phyloP scores from a whole-genome alignment of 2,329 filamentous ascomycete species.

The Myriosclerotinia duriaeana region DNA sequence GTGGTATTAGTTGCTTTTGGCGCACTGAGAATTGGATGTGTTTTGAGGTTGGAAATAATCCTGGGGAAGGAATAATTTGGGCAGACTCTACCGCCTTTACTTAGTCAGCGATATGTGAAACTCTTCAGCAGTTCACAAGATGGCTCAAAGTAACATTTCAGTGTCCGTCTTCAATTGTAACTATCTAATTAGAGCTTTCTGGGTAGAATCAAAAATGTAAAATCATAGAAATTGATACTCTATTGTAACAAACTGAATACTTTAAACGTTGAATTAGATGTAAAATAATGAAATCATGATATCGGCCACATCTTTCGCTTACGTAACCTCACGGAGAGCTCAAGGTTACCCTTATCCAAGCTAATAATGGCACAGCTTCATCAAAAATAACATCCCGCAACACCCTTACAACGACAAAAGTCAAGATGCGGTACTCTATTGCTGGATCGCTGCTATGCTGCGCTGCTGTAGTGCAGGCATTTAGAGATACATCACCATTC shows the following conservation, averaged over 20 bases:
- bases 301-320: too few species aligned
- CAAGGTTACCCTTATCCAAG: constrained; percentile 15
- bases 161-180: too few species aligned
- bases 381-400: constrained; percentile 8
- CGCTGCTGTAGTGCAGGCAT: constrained; percentile 64
- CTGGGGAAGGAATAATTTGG: constrained; percentile 25
- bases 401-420: constrained; percentile 26
- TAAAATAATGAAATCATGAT: too few species aligned
- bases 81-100: constrained; percentile 6
- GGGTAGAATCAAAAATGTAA: too few species aligned
- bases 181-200: too few species aligned
- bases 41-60: constrained; percentile 6
- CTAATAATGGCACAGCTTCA: constrained; percentile 25
- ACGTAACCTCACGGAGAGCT: neutral
- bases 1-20: constrained; percentile 4
- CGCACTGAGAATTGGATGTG: constrained; percentile 10
- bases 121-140: too few species aligned
- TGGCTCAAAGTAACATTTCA: too few species aligned
- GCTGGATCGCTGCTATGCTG: constrained; percentile 52
- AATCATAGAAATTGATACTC: too few species aligned
- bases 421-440: constrained; percentile 56
- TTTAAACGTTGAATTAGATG: too few species aligned
- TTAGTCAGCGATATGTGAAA: neutral
- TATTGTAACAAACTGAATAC: too few species aligned
- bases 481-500: constrained; percentile 85